Base-by-base conservation (phyloP, 345 rosid genomes). In the Aegle marmelos region DNA sequence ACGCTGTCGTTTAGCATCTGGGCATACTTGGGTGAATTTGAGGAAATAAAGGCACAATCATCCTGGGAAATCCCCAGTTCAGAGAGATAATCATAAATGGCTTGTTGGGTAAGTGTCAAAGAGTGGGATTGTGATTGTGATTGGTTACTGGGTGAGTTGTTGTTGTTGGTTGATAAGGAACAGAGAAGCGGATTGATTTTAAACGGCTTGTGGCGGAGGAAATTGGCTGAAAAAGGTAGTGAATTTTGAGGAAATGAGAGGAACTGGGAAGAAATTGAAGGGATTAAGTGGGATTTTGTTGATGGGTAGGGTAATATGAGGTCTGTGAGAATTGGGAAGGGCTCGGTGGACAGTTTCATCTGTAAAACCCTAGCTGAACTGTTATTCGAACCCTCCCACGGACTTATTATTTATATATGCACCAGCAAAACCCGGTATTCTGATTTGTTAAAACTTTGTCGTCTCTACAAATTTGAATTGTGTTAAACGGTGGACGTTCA, bases 1-100 rank as follows among this genome's bases (percentile, higher is more conserved):
- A 92, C 93, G 61, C 90, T 79, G 4, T 91, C 93, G 11, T 86
- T 73, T 33, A 93, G 77, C 91, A 89, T 88, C 70, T 72, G 76
- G 31, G 87, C 74, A 76, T 90, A 93, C 31, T 85, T 87, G 24
- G 91, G 93, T 57, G 87, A 91, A 48, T 80, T 85, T 19, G 63
- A 79, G 70, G 94, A 86, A 10, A 93, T 85, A 69, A 59, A 84
- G 34, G 28, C 27, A 71, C 94, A 85, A 33, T 91, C 96, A 34
- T 81, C 85, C 27, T 70, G 24, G 7, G 94, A 84, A 50, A 95
- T 68, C 0, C 94, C 93, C 72, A 85, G 63, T 62, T 80, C 89
- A 45, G 45, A 87, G 16, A 95, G 92, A 79, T 85, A 89, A 57
- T 66, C 80, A 19, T 85, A 74, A 75, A 95, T 76, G 4, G 94